Conservation (phyloP, 2,329 filamentous ascomycete species). For the Sclerotinia subarctica region DNA sequence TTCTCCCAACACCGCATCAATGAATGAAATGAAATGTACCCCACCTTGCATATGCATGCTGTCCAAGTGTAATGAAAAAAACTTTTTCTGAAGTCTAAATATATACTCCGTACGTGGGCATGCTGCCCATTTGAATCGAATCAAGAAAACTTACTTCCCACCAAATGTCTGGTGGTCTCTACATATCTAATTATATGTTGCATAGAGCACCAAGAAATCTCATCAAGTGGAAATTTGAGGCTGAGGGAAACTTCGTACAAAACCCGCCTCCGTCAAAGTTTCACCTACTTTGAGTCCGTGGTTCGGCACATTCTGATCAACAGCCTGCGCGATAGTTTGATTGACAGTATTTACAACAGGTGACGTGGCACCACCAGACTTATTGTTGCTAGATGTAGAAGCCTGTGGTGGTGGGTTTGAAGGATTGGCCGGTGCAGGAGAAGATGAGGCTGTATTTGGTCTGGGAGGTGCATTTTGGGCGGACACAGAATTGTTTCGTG, state of each 20-base stretch:
- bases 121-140: neutral
- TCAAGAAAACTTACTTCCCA: neutral
- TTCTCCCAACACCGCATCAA: slow-evolving; percentile 12
- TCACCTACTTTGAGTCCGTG: slow-evolving; percentile 13
- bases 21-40: neutral
- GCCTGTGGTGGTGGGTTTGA: slow-evolving; percentile 22
- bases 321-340: slow-evolving; percentile 8
- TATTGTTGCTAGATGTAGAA: slow-evolving; percentile 6
- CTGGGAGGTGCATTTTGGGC: slow-evolving; percentile 27
- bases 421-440: slow-evolving; percentile 20
- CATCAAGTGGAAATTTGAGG: slow-evolving; percentile 7
- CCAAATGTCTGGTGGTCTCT: neutral
- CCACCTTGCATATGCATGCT: slow-evolving; percentile 1
- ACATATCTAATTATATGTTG: neutral
- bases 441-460: slow-evolving; percentile 28
- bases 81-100: neutral
- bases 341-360: neutral
- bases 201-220: neutral
- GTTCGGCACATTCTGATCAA: neutral
- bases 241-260: slow-evolving; percentile 14
- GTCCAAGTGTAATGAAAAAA: neutral
- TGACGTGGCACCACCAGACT: neutral
- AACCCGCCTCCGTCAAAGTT: slow-evolving; percentile 15
- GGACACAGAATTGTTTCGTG: slow-evolving; percentile 30
- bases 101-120: neutral